Evolutionary conservation across 1,139 yeast species (phyloP).

Genomic region (Candida sp.): DNA sequence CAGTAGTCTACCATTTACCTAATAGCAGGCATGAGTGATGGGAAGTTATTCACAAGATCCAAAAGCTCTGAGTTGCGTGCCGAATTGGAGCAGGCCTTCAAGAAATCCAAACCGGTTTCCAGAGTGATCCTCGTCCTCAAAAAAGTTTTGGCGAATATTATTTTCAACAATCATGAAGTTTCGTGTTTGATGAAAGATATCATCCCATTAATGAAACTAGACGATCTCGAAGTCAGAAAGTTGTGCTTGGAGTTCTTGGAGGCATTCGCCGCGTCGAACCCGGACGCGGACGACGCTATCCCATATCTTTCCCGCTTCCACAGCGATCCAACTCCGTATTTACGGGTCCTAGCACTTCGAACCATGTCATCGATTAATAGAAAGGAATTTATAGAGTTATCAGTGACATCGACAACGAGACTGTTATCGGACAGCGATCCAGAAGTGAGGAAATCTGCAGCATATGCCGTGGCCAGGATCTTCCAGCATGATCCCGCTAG

Average conservation of each 20-base stretch:
- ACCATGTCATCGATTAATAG: constrained; percentile 66
- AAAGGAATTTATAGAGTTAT: constrained; percentile 49
- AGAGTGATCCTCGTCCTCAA: constrained; percentile 67
- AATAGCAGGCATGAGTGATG: constrained; percentile 39
- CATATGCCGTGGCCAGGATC: constrained; percentile 70
- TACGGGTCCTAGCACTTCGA: constrained; percentile 58
- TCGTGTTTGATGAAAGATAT: constrained; percentile 70
- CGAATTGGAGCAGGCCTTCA: constrained; percentile 58
- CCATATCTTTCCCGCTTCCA: constrained; percentile 59
- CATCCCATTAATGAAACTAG: constrained; percentile 59
- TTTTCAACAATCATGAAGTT: constrained; percentile 84
- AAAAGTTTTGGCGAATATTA: constrained; percentile 82
- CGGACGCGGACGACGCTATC: constrained; percentile 60
- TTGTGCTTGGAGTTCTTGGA: constrained; percentile 66
- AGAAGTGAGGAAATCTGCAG: constrained; percentile 70
- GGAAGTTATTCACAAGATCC: constrained; percentile 43
- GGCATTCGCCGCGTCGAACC: constrained; percentile 60
- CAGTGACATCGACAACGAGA: constrained; percentile 23
- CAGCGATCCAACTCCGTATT: constrained; percentile 35
- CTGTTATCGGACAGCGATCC: constrained; percentile 60
- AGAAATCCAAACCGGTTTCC: constrained; percentile 51
- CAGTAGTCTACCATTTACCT: background rate
- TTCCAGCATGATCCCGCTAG: constrained; percentile 59
- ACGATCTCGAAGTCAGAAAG: constrained; percentile 76
- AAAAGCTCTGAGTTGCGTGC: constrained; percentile 60